Conservation (phyloP, 768 basidiomycete species). For the Suillus hirtellus region DNA sequence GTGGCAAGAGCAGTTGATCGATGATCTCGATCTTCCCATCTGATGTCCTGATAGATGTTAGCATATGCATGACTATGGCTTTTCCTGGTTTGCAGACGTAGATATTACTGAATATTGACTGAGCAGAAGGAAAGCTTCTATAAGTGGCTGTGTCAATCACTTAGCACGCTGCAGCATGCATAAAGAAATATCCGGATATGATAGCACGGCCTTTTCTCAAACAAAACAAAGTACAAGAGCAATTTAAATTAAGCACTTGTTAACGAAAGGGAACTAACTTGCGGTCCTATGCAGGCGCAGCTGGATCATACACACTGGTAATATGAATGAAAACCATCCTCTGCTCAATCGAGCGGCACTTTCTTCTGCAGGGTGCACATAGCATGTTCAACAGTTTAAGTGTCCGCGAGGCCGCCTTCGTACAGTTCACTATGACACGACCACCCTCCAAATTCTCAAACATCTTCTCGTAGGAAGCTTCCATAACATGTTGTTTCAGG, state of each 20-base stretch:
- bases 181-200: no score
- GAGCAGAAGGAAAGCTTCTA: no score
- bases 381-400: constrained; percentile 17
- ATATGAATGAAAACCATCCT: constrained; percentile 29
- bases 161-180: no score
- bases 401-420: constrained; percentile 17
- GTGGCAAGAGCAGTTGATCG: constrained; percentile 86
- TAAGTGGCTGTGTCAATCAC: no score
- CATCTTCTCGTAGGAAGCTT: constrained; percentile 23
- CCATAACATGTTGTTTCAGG: constrained; percentile 20
- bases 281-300: not conserved
- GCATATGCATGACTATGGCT: constrained; percentile 18
- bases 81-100: not conserved
- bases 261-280: not conserved
- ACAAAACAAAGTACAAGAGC: not conserved
- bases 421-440: constrained; percentile 13
- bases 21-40: constrained; percentile 76
- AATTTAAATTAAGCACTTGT: not conserved
- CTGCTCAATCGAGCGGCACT: constrained; percentile 25
- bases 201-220: not conserved
- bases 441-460: constrained; percentile 2
- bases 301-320: constrained; percentile 18
- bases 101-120: not conserved
- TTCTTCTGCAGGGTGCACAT: constrained; percentile 10
- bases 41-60: constrained; percentile 44